A percentile compares a stretch with the other conserved stretches of the same genome.
phyloP scores from a whole-genome alignment of 2,329 filamentous ascomycete species.

The Xylaria arbuscula region DNA sequence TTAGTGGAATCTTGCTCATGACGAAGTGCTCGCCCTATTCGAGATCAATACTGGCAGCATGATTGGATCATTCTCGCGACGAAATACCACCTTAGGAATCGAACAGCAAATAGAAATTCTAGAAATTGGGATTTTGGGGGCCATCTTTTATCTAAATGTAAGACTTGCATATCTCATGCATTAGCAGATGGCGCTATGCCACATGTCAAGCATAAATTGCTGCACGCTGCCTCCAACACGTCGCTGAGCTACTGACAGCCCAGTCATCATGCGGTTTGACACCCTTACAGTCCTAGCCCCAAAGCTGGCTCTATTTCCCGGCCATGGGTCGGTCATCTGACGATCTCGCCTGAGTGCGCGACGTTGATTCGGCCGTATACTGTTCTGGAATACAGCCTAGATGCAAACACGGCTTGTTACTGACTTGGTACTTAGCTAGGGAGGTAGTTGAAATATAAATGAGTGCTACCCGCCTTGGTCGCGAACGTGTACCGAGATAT shows the following conservation, averaged over 20 bases:
- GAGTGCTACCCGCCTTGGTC: conserved; percentile 13
- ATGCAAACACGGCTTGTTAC: conserved; percentile 12
- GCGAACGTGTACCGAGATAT: not conserved
- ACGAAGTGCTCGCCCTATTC: conserved; percentile 13
- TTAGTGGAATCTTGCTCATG: conserved; percentile 10
- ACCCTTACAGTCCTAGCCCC: conserved; percentile 38
- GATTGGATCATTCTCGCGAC: conserved; percentile 19
- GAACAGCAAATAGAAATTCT: conserved; percentile 39
- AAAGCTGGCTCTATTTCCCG: conserved; percentile 36
- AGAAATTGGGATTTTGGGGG: conserved; percentile 19
- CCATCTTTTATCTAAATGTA: conserved; percentile 39
- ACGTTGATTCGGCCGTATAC: conserved; percentile 27
- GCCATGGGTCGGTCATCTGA: conserved; percentile 44
- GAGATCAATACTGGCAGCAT: conserved; percentile 3
- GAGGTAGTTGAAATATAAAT: conserved; percentile 20
- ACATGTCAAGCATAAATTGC: conserved; percentile 39
- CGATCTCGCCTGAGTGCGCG: conserved; percentile 33
- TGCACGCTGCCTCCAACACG: conserved; percentile 37
- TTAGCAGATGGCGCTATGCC: conserved; percentile 40
- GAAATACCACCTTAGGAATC: conserved; percentile 11
- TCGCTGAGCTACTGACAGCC: conserved; percentile 40
- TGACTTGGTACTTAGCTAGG: not conserved
- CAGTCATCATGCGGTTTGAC: conserved; percentile 39
- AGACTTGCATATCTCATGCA: conserved; percentile 39
- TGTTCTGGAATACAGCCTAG: conserved; percentile 9